Base-by-base conservation (phyloP, 805 yeast species). In the Metschnikowia cerradonensis region DNA sequence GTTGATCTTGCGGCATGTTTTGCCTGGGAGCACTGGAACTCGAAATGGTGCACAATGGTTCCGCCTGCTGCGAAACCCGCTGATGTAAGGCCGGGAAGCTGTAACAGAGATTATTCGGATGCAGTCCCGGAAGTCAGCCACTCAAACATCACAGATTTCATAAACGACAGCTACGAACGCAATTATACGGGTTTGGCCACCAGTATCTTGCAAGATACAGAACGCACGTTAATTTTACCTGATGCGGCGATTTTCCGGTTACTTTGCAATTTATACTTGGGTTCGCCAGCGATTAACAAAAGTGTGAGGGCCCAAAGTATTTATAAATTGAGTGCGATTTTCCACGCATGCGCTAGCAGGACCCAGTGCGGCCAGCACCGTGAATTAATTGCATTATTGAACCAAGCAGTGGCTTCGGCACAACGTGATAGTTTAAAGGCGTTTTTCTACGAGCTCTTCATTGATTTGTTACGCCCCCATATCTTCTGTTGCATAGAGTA, bases 1-100 rank as follows among this genome's bases (percentile, higher is more conserved):
- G 45, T 53, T 19, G 59, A 57, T 35, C 20, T 57, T 30, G 55
- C 52, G 1, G 38, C 40, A 11, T 44, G 52, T 10, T 48, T 54
- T 22, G 34, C 43, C 7, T 57, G 60, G 60, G 55, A 52, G 19
- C 60, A 57, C 34, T 57, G 60, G 60, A 47, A 53, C 31, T 50
- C 51, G 47, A 50, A 49, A 4, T 37, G 45, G 45, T 47, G 52
- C 23, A 35, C 40, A 4, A 37, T 50, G 30, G 38, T 45, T 17
- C 43, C 46, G 2, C 20, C 41, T 32, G 50, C 48, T 23, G 47
- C 51, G 17, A 50, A 49, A 22, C 33, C 49, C 40, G 41, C 44
- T n/a, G 22, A 26, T 14, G 31, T 22, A 11, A 26, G 14, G 15
- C 23, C 19, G 4, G 30, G 30, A 10, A 26, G 30, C 14, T 26